These are phyloP conservation scores for Eucalyptus camaldulensis DNA, from an alignment of 345 rosid genomes.

Conservation along the genomic window DNA sequence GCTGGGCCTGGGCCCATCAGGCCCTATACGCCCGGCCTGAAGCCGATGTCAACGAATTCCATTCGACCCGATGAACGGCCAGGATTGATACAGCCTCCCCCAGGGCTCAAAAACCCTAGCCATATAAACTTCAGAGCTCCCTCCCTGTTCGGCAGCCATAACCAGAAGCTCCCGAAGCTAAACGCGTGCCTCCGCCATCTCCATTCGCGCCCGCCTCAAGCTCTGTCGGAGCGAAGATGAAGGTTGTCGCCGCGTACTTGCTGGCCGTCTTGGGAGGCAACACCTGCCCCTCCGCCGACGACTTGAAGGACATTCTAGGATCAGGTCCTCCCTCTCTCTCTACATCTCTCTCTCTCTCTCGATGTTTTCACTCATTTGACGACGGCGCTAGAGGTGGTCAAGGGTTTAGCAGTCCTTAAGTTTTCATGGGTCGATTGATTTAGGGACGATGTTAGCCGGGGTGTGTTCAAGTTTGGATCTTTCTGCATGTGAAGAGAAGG, in stretches of 20 bases:
- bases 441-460: background rate
- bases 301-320: conserved; percentile 31
- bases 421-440: background rate
- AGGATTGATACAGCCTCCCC: background rate
- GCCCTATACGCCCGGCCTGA: background rate
- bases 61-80: background rate
- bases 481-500: background rate
- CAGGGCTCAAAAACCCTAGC: background rate
- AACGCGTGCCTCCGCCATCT: background rate
- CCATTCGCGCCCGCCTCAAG: background rate
- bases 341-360: background rate
- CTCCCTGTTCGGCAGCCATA: background rate
- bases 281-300: conserved; percentile 18
- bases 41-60: background rate
- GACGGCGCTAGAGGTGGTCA: background rate
- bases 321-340: conserved; percentile 8
- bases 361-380: background rate
- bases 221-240: conserved; percentile 9
- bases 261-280: conserved; percentile 54
- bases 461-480: background rate
- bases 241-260: conserved; percentile 47
- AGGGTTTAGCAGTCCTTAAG: background rate
- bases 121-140: background rate
- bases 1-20: background rate
- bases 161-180: background rate